Conservation (phyloP, 495 filamentous ascomycete genomes). For the Neurospora intermedia region DNA sequence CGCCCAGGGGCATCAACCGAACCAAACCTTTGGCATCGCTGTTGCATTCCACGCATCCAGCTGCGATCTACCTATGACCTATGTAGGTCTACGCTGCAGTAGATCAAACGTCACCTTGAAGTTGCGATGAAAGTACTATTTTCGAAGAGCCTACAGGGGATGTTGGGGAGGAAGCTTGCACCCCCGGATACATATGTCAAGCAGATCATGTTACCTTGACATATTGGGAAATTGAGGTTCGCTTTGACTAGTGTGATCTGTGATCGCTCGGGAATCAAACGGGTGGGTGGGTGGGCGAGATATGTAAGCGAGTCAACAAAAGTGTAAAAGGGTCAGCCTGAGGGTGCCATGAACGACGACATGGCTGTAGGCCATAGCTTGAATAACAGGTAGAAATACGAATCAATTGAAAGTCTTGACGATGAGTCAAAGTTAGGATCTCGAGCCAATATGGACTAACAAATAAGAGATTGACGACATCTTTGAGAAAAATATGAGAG, state of each 20-base stretch:
- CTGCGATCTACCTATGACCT: neutral
- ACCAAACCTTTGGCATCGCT: neutral
- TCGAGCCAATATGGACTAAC: too few species aligned
- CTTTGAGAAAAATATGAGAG: too few species aligned
- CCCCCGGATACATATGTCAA: neutral
- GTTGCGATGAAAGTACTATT: neutral
- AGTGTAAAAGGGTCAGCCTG: neutral
- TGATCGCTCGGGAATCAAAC: neutral
- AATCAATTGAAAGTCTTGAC: neutral
- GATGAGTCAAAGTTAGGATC: neutral
- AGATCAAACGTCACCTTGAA: neutral
- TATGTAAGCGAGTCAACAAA: neutral
- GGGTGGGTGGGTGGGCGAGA: neutral
- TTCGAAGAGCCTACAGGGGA: neutral
- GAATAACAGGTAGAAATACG: neutral
- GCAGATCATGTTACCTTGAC: neutral
- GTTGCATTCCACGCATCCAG: neutral
- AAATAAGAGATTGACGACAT: too few species aligned
- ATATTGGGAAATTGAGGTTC: neutral
- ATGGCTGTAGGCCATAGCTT: neutral
- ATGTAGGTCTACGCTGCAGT: neutral
- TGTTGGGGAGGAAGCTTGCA: neutral
- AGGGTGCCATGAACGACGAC: neutral
- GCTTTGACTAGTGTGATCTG: neutral
- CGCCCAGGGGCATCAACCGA: neutral